phyloP scores from a whole-genome alignment of 108 stramenopile species.

The Skeletonema marinoi region DNA sequence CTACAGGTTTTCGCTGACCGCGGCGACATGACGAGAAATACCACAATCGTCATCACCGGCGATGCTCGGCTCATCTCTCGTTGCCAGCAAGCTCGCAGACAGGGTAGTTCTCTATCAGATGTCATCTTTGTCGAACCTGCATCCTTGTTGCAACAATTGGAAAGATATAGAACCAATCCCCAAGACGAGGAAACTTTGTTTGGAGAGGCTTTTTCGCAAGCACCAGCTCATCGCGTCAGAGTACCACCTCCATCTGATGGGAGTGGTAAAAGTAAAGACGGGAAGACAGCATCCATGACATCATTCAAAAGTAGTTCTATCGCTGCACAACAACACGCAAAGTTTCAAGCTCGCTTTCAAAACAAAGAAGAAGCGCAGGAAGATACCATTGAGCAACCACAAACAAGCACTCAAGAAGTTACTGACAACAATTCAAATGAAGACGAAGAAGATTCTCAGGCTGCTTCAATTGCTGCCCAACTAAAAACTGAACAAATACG shows the following conservation, averaged over 20 bases:
- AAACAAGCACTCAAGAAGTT: background rate
- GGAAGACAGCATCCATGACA: conserved; percentile 40
- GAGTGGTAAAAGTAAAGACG: conserved; percentile 22
- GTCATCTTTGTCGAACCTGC: conserved; percentile 49
- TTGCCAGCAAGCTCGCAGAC: conserved; percentile 41
- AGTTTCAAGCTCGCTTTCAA: conserved; percentile 41
- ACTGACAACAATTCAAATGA: conserved; percentile 3
- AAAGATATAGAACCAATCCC: conserved; percentile 24
- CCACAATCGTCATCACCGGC: conserved; percentile 64
- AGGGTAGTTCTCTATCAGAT: conserved; percentile 27
- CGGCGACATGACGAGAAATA: conserved; percentile 13
- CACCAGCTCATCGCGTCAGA: background rate
- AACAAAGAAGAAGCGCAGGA: background rate
- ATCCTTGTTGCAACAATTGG: conserved; percentile 44
- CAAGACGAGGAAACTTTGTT: conserved; percentile 38
- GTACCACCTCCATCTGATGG: background rate
- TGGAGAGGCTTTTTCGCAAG: conserved; percentile 26
- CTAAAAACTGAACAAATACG: conserved; percentile 46
- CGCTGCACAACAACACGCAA: conserved; percentile 37
- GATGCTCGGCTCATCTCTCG: conserved; percentile 57
- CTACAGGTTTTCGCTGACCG: background rate
- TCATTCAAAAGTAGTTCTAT: conserved; percentile 36
- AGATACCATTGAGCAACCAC: background rate
- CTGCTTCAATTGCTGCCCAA: conserved; percentile 26
- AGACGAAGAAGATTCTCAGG: background rate